These are phyloP conservation scores for Malassezia equina DNA, from an alignment of 1,284 basidiomycete genomes.

Conservation along the genomic window DNA sequence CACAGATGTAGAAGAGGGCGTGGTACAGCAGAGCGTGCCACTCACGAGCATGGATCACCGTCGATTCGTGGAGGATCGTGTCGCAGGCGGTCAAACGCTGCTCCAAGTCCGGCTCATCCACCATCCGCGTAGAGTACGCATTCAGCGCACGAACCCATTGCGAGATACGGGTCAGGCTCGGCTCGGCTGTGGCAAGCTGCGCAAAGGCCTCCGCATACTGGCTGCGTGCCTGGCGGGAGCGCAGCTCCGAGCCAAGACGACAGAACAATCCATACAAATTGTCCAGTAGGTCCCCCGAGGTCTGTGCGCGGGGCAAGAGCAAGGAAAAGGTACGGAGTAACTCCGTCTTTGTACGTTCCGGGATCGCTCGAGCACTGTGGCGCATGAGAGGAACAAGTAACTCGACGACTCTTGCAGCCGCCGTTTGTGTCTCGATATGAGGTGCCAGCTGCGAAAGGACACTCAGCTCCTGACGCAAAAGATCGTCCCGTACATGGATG, in stretches of 20 bases:
- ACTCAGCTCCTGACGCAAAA: conserved; percentile 70
- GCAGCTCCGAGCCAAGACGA: conserved; percentile 33
- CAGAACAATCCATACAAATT: conserved; percentile 33
- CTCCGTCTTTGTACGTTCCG: conserved; percentile 79
- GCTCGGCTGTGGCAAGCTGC: conserved; percentile 32
- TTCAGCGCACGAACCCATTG: conserved; percentile 56
- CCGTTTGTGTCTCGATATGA: conserved; percentile 63
- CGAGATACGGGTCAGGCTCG: conserved; percentile 22
- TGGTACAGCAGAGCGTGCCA: conserved; percentile 82
- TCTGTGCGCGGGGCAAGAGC: conserved; percentile 64
- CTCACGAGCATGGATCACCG: conserved; percentile 51
- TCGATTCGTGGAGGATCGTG: conserved; percentile 60
- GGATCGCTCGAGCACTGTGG: conserved; percentile 64
- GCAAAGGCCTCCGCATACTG: conserved; percentile 30
- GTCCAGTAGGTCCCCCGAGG: conserved; percentile 50
- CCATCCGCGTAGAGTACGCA: conserved; percentile 66
- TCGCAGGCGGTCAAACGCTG: conserved; percentile 69
- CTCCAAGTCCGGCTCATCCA: conserved; percentile 91
- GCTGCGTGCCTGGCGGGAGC: conserved; percentile 23
- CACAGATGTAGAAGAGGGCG: conserved; percentile 75
- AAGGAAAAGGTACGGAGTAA: conserved; percentile 66
- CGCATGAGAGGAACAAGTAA: conserved; percentile 74
- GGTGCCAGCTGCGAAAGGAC: conserved; percentile 72
- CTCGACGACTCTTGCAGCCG: conserved; percentile 58
- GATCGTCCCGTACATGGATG: conserved; percentile 56